A percentile compares a stretch with the other conserved stretches of the same genome.
phyloP scores from a whole-genome alignment of 73 alveolate species.

The Breviolum minutum region DNA sequence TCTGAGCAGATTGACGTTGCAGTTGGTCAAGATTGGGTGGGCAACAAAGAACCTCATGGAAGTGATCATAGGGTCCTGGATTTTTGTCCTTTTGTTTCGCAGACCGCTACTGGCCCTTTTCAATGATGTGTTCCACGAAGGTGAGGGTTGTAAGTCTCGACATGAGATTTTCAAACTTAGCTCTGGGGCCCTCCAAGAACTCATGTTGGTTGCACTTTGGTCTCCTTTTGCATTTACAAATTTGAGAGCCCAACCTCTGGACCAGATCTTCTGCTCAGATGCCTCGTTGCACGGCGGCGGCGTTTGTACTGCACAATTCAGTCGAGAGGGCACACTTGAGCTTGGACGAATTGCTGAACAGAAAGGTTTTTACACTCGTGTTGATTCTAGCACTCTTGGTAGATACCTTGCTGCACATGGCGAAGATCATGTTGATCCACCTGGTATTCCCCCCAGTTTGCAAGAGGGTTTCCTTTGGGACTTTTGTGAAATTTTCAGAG shows the following conservation, averaged over 20 bases:
- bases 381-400: no score
- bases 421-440: no score
- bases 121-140: neutral
- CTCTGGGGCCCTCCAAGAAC: neutral
- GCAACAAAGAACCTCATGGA: neutral
- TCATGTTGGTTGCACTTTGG: neutral
- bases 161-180: neutral
- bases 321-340: no score
- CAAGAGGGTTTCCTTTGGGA: neutral
- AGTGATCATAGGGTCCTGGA: constrained; percentile 11
- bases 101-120: neutral
- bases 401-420: no score
- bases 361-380: no score
- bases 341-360: no score
- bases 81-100: neutral
- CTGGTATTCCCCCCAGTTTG: no score
- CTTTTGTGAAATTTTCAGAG: no score
- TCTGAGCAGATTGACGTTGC: neutral
- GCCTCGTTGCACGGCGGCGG: no score
- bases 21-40: neutral
- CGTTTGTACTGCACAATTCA: no score
- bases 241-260: no score
- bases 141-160: neutral
- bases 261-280: neutral
- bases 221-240: no score